Evolutionary conservation across 2,329 filamentous ascomycete genomes (phyloP).

Genomic region (Fusarium sp.): DNA sequence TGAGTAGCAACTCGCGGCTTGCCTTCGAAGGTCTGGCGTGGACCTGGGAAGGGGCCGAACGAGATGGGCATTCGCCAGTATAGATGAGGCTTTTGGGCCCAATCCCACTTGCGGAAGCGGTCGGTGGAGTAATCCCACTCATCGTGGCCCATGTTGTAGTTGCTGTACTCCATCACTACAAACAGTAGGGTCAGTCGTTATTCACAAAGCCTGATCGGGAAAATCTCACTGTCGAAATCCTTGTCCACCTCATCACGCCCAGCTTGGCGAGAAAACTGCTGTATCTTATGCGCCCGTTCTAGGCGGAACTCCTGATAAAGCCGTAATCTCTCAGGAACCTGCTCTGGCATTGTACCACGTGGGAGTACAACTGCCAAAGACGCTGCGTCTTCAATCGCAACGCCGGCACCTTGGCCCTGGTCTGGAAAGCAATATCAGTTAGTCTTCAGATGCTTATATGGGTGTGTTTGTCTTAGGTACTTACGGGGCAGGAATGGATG

Average conservation of each 20-base stretch:
- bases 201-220: background rate
- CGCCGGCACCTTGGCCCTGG: conserved; percentile 60
- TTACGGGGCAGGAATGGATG: conserved; percentile 71
- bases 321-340: conserved; percentile 66
- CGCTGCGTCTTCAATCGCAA: conserved; percentile 76
- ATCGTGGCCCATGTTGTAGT: conserved; percentile 34
- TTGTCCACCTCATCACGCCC: conserved; percentile 48
- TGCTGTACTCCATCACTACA: conserved; percentile 25
- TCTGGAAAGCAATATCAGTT: conserved; percentile 5
- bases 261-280: conserved; percentile 66
- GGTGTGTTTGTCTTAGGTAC: background rate
- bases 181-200: background rate
- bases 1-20: background rate
- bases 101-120: conserved; percentile 29
- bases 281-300: conserved; percentile 67
- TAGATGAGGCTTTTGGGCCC: conserved; percentile 23
- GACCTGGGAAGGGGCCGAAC: conserved; percentile 40
- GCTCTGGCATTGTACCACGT: conserved; percentile 54
- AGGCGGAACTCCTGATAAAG: conserved; percentile 71
- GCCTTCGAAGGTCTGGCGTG: conserved; percentile 42
- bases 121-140: conserved; percentile 33
- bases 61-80: conserved; percentile 39
- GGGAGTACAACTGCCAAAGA: conserved; percentile 69
- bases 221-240: conserved; percentile 23
- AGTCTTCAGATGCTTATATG: background rate